phyloP scores from a whole-genome alignment of 176 grass and related monocot genomes.

The Cenchrus fungigraminus region DNA sequence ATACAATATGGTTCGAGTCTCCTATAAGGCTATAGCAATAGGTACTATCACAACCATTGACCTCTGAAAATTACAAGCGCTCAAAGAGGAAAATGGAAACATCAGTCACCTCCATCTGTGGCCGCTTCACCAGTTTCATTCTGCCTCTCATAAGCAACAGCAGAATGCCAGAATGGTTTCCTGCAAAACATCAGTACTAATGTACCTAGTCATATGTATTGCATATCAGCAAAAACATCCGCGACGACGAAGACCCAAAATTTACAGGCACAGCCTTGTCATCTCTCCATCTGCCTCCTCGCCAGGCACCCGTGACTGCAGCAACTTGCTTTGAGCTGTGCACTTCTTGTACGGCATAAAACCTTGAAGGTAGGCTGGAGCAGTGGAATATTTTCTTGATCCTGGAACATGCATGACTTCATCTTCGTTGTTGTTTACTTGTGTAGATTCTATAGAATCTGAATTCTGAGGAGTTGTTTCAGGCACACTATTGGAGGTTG shows the following conservation, averaged over 20 bases:
- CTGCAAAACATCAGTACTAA: constrained; percentile 27
- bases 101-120: constrained; percentile 32
- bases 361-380: constrained; percentile 38
- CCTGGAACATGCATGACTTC: constrained; percentile 32
- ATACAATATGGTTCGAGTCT: not conserved
- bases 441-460: constrained; percentile 43
- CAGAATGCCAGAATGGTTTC: constrained; percentile 28
- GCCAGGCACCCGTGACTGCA: not conserved
- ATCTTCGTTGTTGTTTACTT: not conserved
- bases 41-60: constrained; percentile 4
- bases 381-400: constrained; percentile 29
- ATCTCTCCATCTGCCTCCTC: constrained; percentile 60
- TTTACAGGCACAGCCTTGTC: constrained; percentile 75
- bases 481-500: constrained; percentile 36
- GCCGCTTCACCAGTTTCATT: constrained; percentile 18
- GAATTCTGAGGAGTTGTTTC: constrained; percentile 37
- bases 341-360: constrained; percentile 73
- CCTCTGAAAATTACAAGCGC: constrained; percentile 39
- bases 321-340: constrained; percentile 35
- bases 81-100: constrained; percentile 32
- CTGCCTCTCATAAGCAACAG: constrained; percentile 30
- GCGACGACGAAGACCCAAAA: not conserved
- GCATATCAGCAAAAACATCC: constrained; percentile 37
- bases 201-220: constrained; percentile 35
- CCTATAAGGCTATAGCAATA: not conserved